Base-by-base conservation (phyloP, 202 grass and related monocot genomes). In the Setaria italica region DNA sequence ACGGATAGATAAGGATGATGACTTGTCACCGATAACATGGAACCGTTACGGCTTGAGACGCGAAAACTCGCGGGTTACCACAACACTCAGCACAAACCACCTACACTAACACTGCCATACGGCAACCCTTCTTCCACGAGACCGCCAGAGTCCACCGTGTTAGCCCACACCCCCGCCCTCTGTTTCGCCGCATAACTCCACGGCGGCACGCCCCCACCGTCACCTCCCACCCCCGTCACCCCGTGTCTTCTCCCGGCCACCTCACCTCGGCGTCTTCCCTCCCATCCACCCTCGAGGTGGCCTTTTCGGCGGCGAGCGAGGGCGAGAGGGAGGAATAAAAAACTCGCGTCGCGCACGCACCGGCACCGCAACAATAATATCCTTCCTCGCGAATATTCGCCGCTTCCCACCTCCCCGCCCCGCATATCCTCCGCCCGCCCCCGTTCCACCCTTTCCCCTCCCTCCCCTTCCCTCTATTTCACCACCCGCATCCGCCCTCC, bases 321-420 rank as follows among this genome's bases (percentile, higher is more conserved):
- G 17, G 19, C 55, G 19, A 3, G 12, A 33, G 45, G 45, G 87
- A 84, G 39, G 39, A 41, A 41, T 41, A 41, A 88, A 48, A 84
- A 74, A 63, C 76, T 67, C 29, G 80, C 80, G 80, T 75, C 68
- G 76, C 81, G 58, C 37, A 35, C 48, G 34, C 59, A 65, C 39
- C 39, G 39, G 39, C 77, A 48, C 17, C 29, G 78, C 57, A 42
- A 55, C 30, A 78, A 62, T 72, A 77, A 86, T 79, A 68, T 90
- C 74, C 79, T 79, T 65, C 77, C 77, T 47, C 72, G 62, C 75
- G 91, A 91, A 93, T 95, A 94, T 98, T 98, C 95, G 70, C 12
- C 83, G 82, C 85, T 64, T 70, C 86, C 65, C 76, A 55, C 51
- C 63, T 35, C 80, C 20, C 58, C 15, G 46, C 78, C 39, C 66